Evolutionary conservation across 1,284 basidiomycete species (phyloP).

Genomic region (Rhodotorula sp.): DNA sequence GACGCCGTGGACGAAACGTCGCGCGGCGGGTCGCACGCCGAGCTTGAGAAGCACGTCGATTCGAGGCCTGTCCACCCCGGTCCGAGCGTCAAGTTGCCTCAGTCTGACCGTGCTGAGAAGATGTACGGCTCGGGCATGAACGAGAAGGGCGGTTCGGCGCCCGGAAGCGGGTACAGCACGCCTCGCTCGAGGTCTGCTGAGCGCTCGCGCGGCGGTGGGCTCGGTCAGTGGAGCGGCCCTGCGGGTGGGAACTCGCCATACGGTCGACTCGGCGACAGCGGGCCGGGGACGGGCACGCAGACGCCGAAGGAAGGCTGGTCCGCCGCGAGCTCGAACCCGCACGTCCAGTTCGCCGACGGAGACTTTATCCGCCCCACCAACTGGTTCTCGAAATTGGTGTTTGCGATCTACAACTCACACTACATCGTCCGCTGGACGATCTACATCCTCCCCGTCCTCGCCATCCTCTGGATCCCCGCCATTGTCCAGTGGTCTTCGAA

Average conservation of each 20-base stretch:
- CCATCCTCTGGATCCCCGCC: constrained; percentile 61
- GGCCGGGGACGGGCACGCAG: neutral
- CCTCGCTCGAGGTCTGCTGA: constrained; percentile 19
- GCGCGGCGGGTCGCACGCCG: neutral
- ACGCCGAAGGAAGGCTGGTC: constrained; percentile 19
- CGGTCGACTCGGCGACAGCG: constrained; percentile 23
- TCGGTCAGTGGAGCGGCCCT: constrained; percentile 39
- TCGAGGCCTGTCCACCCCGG: constrained; percentile 21
- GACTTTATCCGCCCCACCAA: constrained; percentile 34
- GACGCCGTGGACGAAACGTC: too few species aligned
- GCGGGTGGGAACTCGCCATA: constrained; percentile 33
- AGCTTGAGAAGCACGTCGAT: constrained; percentile 8
- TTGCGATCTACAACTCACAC: constrained; percentile 38
- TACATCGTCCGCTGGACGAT: constrained; percentile 73
- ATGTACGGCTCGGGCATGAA: constrained; percentile 21
- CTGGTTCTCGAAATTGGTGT: constrained; percentile 37
- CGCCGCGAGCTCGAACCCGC: constrained; percentile 29
- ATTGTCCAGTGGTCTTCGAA: constrained; percentile 68
- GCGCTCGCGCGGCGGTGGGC: constrained; percentile 19
- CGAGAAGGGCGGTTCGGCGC: neutral
- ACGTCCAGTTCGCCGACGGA: constrained; percentile 40
- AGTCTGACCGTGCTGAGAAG: constrained; percentile 17
- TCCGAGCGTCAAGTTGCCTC: constrained; percentile 7
- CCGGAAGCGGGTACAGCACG: constrained; percentile 24
- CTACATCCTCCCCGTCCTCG: constrained; percentile 64